Percentiles rank a stretch among this genome's conserved stretches.
Conservation (phyloP, 495 filamentous ascomycete genomes). For the Penicillium salamii region DNA sequence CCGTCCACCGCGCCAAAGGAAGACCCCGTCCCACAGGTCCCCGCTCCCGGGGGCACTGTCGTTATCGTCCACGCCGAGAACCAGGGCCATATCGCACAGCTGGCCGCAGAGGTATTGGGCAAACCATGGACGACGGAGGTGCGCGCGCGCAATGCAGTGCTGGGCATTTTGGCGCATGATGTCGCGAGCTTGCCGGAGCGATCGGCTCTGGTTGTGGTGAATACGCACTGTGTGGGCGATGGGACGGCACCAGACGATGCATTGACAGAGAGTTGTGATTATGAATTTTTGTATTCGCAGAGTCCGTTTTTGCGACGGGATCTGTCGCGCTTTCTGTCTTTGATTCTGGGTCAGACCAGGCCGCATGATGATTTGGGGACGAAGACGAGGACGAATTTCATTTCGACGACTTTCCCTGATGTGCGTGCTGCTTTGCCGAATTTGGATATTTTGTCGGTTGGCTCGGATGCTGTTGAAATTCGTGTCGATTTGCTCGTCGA, state of each 20-base stretch:
- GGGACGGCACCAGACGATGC: conserved; percentile 62
- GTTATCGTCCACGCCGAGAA: conserved; percentile 60
- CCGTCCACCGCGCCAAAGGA: conserved; percentile 1
- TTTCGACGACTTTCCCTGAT: conserved; percentile 83
- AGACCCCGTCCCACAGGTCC: not conserved
- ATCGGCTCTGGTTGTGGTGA: conserved; percentile 57
- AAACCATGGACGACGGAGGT: conserved; percentile 58
- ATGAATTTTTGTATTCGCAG: conserved; percentile 78
- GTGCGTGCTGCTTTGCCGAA: conserved; percentile 80
- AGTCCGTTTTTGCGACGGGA: conserved; percentile 70
- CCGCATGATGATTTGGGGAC: conserved; percentile 72
- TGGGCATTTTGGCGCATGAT: conserved; percentile 54
- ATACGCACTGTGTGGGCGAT: conserved; percentile 69
- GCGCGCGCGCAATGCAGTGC: conserved; percentile 47
- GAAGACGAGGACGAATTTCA: conserved; percentile 74
- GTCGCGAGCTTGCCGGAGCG: conserved; percentile 56
- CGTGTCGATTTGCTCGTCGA: conserved; percentile 79
- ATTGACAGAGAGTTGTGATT: conserved; percentile 65
- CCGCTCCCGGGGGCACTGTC: conserved; percentile 25
- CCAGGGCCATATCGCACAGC: conserved; percentile 62
- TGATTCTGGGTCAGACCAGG: conserved; percentile 71
- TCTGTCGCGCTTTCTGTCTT: conserved; percentile 69
- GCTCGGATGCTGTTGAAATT: conserved; percentile 78
- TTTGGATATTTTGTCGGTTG: conserved; percentile 79
- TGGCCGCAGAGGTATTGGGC: conserved; percentile 67